Percentiles rank a stretch among this genome's conserved stretches.
phyloP scores from a whole-genome alignment of 495 filamentous ascomycete species.

The Aspergillus homomorphus region DNA sequence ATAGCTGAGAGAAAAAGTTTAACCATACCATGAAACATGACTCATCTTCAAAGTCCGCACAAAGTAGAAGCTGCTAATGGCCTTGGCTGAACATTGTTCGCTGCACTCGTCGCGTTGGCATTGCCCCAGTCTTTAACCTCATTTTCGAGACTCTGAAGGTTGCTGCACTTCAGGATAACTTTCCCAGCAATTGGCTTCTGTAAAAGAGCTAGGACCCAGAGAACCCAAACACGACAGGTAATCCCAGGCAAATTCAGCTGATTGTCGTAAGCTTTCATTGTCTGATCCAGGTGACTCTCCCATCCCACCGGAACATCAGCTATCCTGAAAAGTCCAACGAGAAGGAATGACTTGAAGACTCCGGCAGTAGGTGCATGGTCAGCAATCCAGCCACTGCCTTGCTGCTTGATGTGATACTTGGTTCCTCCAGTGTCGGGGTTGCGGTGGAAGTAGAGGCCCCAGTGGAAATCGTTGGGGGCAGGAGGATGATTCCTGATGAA shows the following conservation, averaged over 20 bases:
- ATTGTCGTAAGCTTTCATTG: conserved; percentile 17
- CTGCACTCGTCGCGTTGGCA: conserved; percentile 11
- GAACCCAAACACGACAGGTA: conserved; percentile 22
- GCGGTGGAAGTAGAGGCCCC: conserved; percentile 21
- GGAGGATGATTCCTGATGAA: conserved; percentile 14
- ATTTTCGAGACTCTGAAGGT: conserved; percentile 11
- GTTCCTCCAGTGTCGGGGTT: conserved; percentile 6
- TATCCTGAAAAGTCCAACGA: conserved; percentile 16
- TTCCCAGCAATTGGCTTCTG: conserved; percentile 14
- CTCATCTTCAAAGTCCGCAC: conserved; percentile 11
- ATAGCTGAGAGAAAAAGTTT: too few relatives aligned
- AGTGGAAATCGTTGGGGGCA: conserved; percentile 19
- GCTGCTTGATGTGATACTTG: conserved; percentile 20
- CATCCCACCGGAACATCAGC: conserved; percentile 5
- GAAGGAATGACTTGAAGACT: conserved; percentile 20
- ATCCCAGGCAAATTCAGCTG: conserved; percentile 20
- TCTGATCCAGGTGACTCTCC: conserved; percentile 13
- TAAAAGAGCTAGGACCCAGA: conserved; percentile 10
- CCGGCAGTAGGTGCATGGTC: conserved; percentile 18
- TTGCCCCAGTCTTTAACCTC: conserved; percentile 17
- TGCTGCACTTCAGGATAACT: conserved; percentile 7
- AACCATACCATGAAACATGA: background rate
- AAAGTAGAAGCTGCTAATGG: conserved; percentile 13
- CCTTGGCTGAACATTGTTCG: conserved; percentile 14
- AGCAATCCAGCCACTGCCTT: conserved; percentile 19